Evolutionary conservation across 768 basidiomycete genomes (phyloP).

Genomic region (Wakefieldia striispora): DNA sequence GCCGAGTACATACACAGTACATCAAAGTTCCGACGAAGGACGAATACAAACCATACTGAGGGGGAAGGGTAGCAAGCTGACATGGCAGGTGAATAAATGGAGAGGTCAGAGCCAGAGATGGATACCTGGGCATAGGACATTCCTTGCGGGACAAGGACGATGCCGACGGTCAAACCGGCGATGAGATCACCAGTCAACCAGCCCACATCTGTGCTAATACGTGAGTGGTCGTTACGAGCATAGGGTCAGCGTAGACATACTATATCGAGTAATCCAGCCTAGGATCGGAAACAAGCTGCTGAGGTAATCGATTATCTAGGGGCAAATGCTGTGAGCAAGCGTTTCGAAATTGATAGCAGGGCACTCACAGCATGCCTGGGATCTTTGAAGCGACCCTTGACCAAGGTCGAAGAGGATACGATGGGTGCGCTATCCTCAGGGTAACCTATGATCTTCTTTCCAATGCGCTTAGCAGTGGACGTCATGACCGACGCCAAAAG

Average conservation of each 20-base stretch:
- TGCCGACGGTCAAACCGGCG: constrained; percentile 90
- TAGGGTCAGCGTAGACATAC: constrained; percentile 39
- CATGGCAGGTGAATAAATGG: background rate
- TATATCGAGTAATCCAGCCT: constrained; percentile 85
- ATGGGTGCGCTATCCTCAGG: constrained; percentile 60
- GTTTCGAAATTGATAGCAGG: background rate
- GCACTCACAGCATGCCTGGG: constrained; percentile 52
- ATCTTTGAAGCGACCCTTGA: constrained; percentile 38
- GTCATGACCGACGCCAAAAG: constrained; percentile 31
- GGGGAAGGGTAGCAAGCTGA: constrained; percentile 79
- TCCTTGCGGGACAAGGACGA: constrained; percentile 92
- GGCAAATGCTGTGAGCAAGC: constrained; percentile 1
- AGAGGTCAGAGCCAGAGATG: background rate
- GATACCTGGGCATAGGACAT: constrained; percentile 83
- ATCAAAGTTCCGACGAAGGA: constrained; percentile 85
- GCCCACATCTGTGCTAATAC: constrained; percentile 49
- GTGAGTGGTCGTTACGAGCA: constrained; percentile 3
- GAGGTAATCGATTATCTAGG: constrained; percentile 63
- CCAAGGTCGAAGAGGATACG: constrained; percentile 57
- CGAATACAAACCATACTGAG: constrained; percentile 92
- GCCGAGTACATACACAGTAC: constrained; percentile 63
- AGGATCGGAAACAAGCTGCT: constrained; percentile 79
- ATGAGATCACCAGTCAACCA: constrained; percentile 88
- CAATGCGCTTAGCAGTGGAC: constrained; percentile 42
- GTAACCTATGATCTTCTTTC: constrained; percentile 58